Evolutionary conservation across 139 green algal genomes (phyloP).

Genomic region (Edaphochlamys debaryana): DNA sequence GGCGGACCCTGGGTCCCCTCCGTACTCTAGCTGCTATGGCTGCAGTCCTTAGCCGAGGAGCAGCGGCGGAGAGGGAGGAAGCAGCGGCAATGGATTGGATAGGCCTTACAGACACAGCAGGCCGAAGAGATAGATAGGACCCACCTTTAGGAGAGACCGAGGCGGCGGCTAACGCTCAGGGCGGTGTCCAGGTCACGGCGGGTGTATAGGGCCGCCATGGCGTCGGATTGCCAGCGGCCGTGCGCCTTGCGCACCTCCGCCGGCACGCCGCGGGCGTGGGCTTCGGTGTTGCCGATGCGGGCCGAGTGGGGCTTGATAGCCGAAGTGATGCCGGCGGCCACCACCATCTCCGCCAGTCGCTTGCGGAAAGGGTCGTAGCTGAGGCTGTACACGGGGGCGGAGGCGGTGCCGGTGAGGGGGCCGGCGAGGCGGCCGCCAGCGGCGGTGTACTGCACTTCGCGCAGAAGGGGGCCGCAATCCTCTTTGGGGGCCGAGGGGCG

Average conservation of each 20-base stretch:
- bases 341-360: background rate
- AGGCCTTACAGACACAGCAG: conserved; percentile 9
- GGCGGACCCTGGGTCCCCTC: no score
- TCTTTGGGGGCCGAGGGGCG: background rate
- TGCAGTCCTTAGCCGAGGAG: no score
- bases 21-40: no score
- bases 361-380: background rate
- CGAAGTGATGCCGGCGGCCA: background rate
- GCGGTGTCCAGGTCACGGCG: background rate
- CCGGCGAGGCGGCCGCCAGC: background rate
- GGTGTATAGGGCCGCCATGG: background rate
- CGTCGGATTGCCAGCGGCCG: background rate
- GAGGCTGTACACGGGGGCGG: background rate
- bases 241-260: background rate
- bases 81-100: no score
- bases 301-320: background rate
- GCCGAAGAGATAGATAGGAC: conserved; percentile 29
- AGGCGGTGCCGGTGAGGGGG: background rate
- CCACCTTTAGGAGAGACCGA: background rate
- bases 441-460: background rate
- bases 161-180: background rate
- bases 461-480: background rate
- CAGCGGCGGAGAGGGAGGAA: no score
- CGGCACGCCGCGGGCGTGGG: background rate
- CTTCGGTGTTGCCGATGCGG: conserved; percentile 6